phyloP scores from a whole-genome alignment of 139 green algal genomes.

The Tetradesmus obliquus region DNA sequence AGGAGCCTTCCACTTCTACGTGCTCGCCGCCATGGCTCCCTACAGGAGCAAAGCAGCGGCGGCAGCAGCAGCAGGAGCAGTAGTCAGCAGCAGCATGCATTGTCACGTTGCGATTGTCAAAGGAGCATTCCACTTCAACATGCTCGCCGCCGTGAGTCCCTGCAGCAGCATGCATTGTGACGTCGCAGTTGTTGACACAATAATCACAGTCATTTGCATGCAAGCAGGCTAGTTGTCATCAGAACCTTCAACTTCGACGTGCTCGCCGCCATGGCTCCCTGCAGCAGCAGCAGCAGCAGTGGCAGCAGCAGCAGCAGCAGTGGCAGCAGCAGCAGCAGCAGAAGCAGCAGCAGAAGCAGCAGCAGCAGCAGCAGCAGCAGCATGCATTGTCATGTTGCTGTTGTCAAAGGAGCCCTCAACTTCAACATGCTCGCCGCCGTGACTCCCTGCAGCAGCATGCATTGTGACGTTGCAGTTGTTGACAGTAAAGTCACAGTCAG shows the following conservation, averaged over 20 bases:
- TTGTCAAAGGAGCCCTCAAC: conserved; percentile 28
- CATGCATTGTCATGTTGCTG: neutral
- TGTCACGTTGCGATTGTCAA: conserved; percentile 89
- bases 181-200: too few species aligned
- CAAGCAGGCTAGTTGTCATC: conserved; percentile 92
- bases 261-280: conserved; percentile 89
- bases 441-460: too few species aligned
- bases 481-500: neutral
- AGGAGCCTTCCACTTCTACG: conserved; percentile 96
- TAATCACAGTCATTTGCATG: neutral
- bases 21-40: conserved; percentile 89
- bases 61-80: neutral
- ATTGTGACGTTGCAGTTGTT: too few species aligned
- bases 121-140: conserved; percentile 94
- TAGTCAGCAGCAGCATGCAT: neutral
- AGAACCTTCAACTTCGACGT: conserved; percentile 94
- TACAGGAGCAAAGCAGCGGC: conserved; percentile 42
- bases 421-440: too few species aligned
- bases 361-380: neutral
- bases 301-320: neutral
- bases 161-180: conserved; percentile 34
- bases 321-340: neutral
- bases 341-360: neutral
- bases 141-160: conserved; percentile 87
- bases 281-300: neutral